Base-by-base conservation (phyloP, 768 basidiomycete species). In the Pisolithus albus region DNA sequence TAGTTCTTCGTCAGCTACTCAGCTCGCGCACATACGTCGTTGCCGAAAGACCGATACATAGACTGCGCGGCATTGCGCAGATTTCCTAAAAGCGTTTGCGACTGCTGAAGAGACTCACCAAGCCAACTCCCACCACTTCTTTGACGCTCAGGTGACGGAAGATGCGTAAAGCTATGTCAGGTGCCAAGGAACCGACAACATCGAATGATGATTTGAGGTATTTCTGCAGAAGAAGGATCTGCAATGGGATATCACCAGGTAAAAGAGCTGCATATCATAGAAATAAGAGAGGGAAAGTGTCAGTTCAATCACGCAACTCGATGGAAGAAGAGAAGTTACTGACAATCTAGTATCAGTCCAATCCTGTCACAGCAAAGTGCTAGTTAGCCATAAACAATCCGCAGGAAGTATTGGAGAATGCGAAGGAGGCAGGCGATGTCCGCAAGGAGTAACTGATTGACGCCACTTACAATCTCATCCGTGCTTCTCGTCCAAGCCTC, bases 201-300 rank as follows among this genome's bases (percentile, higher is more conserved):
- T 95, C 92, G 59, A 88, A 88, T 6, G 88, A 86, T 11, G 86
- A 86, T 58, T 77, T 81, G 34, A 80, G 78, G 58, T 95, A 93
- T 65, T 91, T 90, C 66, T 92, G 81, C 16, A 95, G 78, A 2
- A 90, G 79, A 1, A 86, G 75, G 41, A 94, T 90, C 64, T 92
- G 92, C 6, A 88, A 74, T 10, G 80, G 81, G 30, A 93, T 88
- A 59, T 93, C 92, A 30, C 89, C 88, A 0, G 92, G 91, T 56
- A 89, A 74, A 66, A 85, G 82, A 10, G 86, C 87, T 87, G 54
- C 24, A 51, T 49, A 46, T 24, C 52, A 53, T 44, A 47, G 48
- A 49, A 51, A 47, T 43, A 56, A 48, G 28, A 56, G 45, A 54
- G 40, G 5, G 18, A 46, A 41, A 18, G 48, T 11, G 37, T 44